A percentile compares a stretch with the other conserved stretches of the same genome.
Evolutionary conservation across 2,329 filamentous ascomycete species (phyloP).

Genomic region (Talaromyces funiculosus): DNA sequence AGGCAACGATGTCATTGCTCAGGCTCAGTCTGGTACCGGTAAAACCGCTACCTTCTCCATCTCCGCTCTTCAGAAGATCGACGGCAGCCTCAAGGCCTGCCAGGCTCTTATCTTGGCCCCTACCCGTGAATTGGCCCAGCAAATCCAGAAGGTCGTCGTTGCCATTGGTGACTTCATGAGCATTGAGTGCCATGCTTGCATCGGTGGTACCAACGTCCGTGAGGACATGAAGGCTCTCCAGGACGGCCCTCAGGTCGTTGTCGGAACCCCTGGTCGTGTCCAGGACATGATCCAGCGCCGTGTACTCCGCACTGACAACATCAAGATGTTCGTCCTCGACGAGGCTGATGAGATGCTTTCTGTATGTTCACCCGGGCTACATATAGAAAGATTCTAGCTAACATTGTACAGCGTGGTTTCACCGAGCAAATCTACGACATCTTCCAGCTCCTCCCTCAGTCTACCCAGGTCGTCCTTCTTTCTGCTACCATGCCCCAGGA

Average conservation of each 20-base stretch:
- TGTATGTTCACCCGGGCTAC: constrained; percentile 18
- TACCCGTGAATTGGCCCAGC: constrained; percentile 96
- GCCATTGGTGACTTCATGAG: constrained; percentile 99
- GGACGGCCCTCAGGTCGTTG: constrained; percentile 93
- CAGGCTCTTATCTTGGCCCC: constrained; percentile 97
- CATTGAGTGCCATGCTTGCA: constrained; percentile 97
- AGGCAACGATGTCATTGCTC: constrained; percentile 98
- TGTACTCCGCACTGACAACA: constrained; percentile 90
- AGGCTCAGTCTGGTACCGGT: constrained; percentile 98
- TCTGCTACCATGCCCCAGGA: constrained; percentile 99
- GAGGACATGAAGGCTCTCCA: constrained; percentile 98
- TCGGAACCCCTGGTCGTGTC: constrained; percentile 96
- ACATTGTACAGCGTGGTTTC: constrained; percentile 70
- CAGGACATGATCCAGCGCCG: constrained; percentile 99
- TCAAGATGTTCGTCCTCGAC: constrained; percentile 99
- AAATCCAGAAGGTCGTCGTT: constrained; percentile 99
- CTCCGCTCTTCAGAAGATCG: constrained; percentile 97
- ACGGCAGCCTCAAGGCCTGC: constrained; percentile 88
- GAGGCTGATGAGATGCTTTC: constrained; percentile 97
- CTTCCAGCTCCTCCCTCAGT: constrained; percentile 97
- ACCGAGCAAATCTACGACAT: constrained; percentile 99
- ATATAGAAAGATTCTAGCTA: constrained; percentile 9
- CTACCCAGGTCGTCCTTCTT: constrained; percentile 95
- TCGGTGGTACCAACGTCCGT: constrained; percentile 95
- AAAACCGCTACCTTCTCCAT: constrained; percentile 99